These are phyloP conservation scores for Globisporangium emineosum DNA, from an alignment of 352 stramenopile species.

Conservation along the genomic window DNA sequence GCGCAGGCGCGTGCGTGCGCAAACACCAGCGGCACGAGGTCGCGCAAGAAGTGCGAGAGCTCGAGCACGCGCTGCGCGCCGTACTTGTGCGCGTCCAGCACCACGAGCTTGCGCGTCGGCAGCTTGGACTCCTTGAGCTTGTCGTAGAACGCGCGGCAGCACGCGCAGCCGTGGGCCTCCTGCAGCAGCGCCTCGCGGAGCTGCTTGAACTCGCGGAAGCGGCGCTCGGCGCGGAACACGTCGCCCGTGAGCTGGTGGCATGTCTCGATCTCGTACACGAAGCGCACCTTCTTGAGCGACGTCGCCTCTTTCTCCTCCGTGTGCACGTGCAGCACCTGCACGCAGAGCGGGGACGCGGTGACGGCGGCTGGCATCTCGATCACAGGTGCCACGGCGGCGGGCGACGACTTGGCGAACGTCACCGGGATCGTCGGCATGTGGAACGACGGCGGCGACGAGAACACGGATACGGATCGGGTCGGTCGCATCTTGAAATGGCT, in stretches of 20 bases:
- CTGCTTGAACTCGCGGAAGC: slow-evolving; percentile 70
- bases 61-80: slow-evolving; percentile 48
- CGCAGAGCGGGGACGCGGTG: slow-evolving; percentile 30
- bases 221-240: slow-evolving; percentile 44
- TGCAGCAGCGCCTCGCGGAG: slow-evolving; percentile 57
- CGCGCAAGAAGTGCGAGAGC: slow-evolving; percentile 61
- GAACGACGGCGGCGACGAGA: slow-evolving; percentile 9
- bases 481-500: background rate
- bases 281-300: slow-evolving; percentile 59
- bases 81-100: slow-evolving; percentile 61
- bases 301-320: slow-evolving; percentile 44
- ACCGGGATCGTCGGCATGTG: slow-evolving; percentile 18
- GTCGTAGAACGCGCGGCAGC: slow-evolving; percentile 49
- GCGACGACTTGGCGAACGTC: background rate
- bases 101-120: slow-evolving; percentile 44
- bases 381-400: background rate
- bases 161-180: slow-evolving; percentile 47
- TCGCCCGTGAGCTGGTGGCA: slow-evolving; percentile 60
- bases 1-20: slow-evolving; percentile 37
- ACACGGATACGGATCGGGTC: slow-evolving; percentile 6
- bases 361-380: background rate
- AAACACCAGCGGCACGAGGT: slow-evolving; percentile 46
- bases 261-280: slow-evolving; percentile 77
- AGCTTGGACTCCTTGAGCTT: slow-evolving; percentile 48
- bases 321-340: slow-evolving; percentile 58